Conservation (phyloP, 2,329 filamentous ascomycete species). For the Aspergillus awamori region DNA sequence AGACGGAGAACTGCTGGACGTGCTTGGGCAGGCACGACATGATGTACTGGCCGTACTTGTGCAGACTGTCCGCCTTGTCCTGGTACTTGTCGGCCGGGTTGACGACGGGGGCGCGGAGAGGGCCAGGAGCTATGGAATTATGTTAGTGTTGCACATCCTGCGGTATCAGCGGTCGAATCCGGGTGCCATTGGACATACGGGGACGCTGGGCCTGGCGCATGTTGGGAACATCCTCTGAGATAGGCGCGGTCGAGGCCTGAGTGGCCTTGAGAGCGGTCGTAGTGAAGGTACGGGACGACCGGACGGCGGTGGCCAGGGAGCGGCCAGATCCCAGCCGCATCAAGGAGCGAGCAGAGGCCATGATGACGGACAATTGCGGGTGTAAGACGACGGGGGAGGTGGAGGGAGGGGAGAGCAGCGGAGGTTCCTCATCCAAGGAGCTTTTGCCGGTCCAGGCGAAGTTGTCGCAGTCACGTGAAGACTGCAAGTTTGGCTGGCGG, state of each 20-base stretch:
- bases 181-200: slow-evolving; percentile 43
- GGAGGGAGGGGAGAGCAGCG: slow-evolving; percentile 28
- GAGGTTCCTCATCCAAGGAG: slow-evolving; percentile 16
- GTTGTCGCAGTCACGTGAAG: slow-evolving; percentile 15
- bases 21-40: slow-evolving; percentile 98
- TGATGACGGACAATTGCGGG: slow-evolving; percentile 30
- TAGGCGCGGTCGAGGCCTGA: slow-evolving; percentile 59
- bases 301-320: slow-evolving; percentile 38
- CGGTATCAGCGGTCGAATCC: neutral
- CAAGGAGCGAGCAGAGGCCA: slow-evolving; percentile 50
- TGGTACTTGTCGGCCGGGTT: slow-evolving; percentile 94
- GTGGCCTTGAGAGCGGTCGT: slow-evolving; percentile 47
- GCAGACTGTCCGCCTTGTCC: slow-evolving; percentile 82
- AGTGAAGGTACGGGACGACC: slow-evolving; percentile 38
- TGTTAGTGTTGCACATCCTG: neutral
- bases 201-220: slow-evolving; percentile 63
- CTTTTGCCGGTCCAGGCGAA: slow-evolving; percentile 29
- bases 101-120: slow-evolving; percentile 75
- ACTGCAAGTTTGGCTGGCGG: slow-evolving; percentile 26
- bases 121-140: slow-evolving; percentile 50
- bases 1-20: slow-evolving; percentile 98
- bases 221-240: slow-evolving; percentile 64
- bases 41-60: slow-evolving; percentile 94
- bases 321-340: slow-evolving; percentile 48
- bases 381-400: slow-evolving; percentile 21